A percentile compares a stretch with the other conserved stretches of the same genome.
These are phyloP conservation scores for Hortaea sp. DNA, from an alignment of 2,329 filamentous ascomycete genomes.

Conservation along the genomic window DNA sequence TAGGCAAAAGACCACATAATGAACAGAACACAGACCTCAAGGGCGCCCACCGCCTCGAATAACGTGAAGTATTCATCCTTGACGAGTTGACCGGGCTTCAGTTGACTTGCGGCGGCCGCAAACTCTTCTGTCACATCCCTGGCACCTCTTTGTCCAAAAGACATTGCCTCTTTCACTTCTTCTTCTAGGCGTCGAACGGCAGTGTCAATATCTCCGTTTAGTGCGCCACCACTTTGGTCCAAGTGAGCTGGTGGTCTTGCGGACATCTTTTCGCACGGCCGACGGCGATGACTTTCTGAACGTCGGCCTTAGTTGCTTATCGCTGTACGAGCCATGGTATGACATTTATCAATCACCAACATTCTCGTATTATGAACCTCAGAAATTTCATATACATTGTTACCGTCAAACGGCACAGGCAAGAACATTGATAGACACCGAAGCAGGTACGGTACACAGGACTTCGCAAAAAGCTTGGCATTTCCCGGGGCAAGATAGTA, in stretches of 20 bases:
- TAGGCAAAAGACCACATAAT: no score
- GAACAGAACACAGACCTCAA: slow-evolving; percentile 47
- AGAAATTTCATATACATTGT: no score
- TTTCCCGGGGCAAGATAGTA: neutral
- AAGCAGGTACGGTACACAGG: no score
- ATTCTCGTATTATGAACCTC: no score
- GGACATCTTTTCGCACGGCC: no score
- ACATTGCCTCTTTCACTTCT: slow-evolving; percentile 14
- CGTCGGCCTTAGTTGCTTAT: no score
- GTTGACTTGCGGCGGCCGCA: slow-evolving; percentile 28
- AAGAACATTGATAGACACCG: no score
- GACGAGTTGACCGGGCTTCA: slow-evolving; percentile 71
- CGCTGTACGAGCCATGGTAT: no score
- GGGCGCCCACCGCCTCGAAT: slow-evolving; percentile 83
- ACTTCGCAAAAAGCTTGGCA: neutral
- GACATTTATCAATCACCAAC: no score
- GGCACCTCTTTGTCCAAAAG: slow-evolving; percentile 5
- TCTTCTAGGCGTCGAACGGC: slow-evolving; percentile 9
- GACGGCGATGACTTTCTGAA: no score
- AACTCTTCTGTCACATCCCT: slow-evolving; percentile 28
- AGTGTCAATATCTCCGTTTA: neutral
- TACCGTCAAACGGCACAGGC: no score
- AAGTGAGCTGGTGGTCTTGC: no score
- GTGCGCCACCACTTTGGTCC: neutral
- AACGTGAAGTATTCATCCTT: slow-evolving; percentile 93